Percentiles rank a stretch among this genome's conserved stretches.
These are phyloP conservation scores for Leishmania major DNA, from an alignment of 208 protist genomes.

Conservation along the genomic window DNA sequence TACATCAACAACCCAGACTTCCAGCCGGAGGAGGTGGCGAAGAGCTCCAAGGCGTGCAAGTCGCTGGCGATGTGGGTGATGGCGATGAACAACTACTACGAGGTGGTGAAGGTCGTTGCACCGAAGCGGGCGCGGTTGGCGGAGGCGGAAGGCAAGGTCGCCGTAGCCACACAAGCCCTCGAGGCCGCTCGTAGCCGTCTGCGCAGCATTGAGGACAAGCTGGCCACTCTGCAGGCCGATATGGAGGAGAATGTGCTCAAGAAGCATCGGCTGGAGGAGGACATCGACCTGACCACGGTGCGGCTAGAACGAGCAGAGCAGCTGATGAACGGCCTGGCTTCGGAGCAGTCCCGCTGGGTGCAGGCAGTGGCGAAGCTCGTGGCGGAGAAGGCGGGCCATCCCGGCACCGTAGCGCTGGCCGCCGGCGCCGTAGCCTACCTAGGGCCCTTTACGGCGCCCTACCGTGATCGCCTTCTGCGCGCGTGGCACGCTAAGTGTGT, in stretches of 20 bases:
- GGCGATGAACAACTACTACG: slow-evolving; percentile 95
- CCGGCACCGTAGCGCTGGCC: slow-evolving; percentile 84
- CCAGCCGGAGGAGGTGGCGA: slow-evolving; percentile 91
- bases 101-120: slow-evolving; percentile 91
- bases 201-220: slow-evolving; percentile 84
- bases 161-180: slow-evolving; percentile 71
- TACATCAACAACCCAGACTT: slow-evolving; percentile 95
- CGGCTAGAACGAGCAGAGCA: slow-evolving; percentile 90
- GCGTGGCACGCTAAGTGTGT: slow-evolving; percentile 76
- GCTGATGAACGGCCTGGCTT: slow-evolving; percentile 87
- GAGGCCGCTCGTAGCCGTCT: slow-evolving; percentile 71
- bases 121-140: slow-evolving; percentile 83
- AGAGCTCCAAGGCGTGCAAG: slow-evolving; percentile 94
- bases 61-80: slow-evolving; percentile 95
- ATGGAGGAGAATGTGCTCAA: slow-evolving; percentile 91
- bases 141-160: slow-evolving; percentile 87
- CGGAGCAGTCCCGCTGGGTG: slow-evolving; percentile 87
- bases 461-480: slow-evolving; percentile 77
- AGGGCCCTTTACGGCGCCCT: slow-evolving; percentile 89
- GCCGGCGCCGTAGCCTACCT: slow-evolving; percentile 93
- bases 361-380: slow-evolving; percentile 65
- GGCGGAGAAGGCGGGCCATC: slow-evolving; percentile 58
- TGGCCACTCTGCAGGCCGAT: slow-evolving; percentile 68
- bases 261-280: slow-evolving; percentile 91
- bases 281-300: slow-evolving; percentile 92